Evolutionary conservation across 169 alveolate genomes (phyloP).

Genomic region (Cryptosporidium sp.): DNA sequence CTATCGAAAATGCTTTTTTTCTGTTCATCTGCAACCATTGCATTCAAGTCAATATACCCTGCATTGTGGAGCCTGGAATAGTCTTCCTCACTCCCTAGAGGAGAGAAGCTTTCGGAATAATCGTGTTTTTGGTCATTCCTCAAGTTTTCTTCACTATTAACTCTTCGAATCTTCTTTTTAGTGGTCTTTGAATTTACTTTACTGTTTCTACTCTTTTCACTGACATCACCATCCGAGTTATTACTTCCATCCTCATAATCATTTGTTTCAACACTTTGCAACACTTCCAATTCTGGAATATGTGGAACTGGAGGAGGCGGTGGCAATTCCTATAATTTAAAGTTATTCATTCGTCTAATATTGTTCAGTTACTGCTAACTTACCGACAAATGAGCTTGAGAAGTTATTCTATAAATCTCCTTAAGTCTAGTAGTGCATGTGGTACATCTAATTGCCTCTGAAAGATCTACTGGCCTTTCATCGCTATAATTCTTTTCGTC

Average conservation of each 20-base stretch:
- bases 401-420: conserved; percentile 68
- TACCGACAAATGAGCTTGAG: conserved; percentile 73
- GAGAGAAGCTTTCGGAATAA: background rate
- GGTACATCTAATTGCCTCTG: conserved; percentile 57
- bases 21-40: conserved; percentile 20
- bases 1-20: conserved; percentile 15
- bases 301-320: conserved; percentile 74
- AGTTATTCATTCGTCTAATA: background rate
- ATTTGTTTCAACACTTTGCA: conserved; percentile 25
- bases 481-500: conserved; percentile 44
- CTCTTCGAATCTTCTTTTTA: conserved; percentile 8
- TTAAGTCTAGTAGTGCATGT: conserved; percentile 70
- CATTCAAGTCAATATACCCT: conserved; percentile 40
- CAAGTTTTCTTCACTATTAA: background rate
- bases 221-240: background rate
- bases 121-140: background rate
- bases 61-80: conserved; percentile 11
- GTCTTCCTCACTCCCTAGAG: conserved; percentile 16
- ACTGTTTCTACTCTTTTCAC: background rate
- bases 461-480: conserved; percentile 61
- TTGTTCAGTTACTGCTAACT: background rate
- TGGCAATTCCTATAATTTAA: conserved; percentile 32
- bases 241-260: background rate
- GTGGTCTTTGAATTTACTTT: background rate
- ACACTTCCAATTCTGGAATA: conserved; percentile 57